Conservation (phyloP, 2,329 filamentous ascomycete genomes). For the Helotiales sp. region DNA sequence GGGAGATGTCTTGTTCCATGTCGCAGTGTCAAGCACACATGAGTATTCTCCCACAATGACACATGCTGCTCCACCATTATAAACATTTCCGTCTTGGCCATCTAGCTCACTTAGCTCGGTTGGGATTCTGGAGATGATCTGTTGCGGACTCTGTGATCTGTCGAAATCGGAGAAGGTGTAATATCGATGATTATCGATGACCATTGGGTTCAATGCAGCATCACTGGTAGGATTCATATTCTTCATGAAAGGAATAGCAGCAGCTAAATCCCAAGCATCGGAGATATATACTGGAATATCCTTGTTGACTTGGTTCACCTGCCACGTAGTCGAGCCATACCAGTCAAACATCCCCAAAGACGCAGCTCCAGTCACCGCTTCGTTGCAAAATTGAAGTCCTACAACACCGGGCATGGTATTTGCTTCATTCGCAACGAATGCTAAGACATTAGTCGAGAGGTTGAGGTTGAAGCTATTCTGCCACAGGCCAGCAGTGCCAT, state of each 20-base stretch:
- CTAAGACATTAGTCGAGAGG: background rate
- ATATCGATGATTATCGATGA: background rate
- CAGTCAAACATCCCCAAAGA: background rate
- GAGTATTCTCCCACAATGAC: background rate
- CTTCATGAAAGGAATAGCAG: background rate
- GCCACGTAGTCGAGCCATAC: background rate
- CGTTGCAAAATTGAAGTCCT: background rate
- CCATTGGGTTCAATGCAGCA: background rate
- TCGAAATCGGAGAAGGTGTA: background rate
- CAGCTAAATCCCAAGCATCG: background rate
- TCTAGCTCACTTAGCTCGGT: background rate
- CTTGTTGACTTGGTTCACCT: background rate
- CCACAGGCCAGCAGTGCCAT: background rate
- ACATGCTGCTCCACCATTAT: background rate
- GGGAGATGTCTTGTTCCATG: background rate
- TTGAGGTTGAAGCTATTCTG: background rate
- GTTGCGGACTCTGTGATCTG: background rate
- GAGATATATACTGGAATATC: background rate
- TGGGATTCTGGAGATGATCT: background rate
- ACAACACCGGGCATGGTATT: background rate
- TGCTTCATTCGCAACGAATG: background rate
- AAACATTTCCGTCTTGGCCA: background rate
- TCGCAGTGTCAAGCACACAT: background rate
- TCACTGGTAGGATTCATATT: background rate
- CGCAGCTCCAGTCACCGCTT: background rate